Conservation (phyloP, 257 asterid species). For the Leptodermis oblonga region DNA sequence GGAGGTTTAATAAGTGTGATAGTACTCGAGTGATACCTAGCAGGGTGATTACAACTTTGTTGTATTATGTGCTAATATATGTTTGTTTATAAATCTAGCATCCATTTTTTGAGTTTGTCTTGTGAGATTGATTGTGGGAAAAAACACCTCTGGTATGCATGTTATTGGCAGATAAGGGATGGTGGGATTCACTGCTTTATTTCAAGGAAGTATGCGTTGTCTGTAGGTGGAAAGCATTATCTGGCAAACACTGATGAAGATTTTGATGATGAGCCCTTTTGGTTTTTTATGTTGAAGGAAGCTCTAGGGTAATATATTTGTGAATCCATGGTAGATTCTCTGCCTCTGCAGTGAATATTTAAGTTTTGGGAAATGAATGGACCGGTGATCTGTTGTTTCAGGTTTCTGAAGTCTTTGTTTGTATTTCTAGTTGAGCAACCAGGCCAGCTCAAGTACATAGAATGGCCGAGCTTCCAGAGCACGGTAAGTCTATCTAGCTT, state of each 20-base stretch:
- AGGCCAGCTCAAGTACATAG: constrained; percentile 45
- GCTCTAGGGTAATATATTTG: constrained; percentile 42
- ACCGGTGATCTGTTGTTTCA: constrained; percentile 20
- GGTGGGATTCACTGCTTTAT: constrained; percentile 27
- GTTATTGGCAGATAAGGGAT: constrained; percentile 10
- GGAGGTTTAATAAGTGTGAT: constrained; percentile 20
- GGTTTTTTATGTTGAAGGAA: constrained; percentile 38
- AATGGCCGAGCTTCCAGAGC: constrained; percentile 48
- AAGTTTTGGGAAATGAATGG: background rate
- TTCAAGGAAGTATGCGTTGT: constrained; percentile 19
- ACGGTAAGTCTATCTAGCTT: constrained; percentile 30
- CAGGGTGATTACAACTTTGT: constrained; percentile 29
- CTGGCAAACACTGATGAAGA: constrained; percentile 34
- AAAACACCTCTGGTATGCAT: background rate
- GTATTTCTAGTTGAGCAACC: constrained; percentile 44
- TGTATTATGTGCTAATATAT: background rate
- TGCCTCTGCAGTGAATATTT: background rate
- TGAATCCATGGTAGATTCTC: background rate
- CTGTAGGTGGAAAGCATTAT: constrained; percentile 50
- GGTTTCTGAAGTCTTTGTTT: constrained; percentile 41
- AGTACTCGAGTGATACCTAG: constrained; percentile 14
- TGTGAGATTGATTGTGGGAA: background rate
- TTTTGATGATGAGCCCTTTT: constrained; percentile 42
- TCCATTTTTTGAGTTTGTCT: background rate
- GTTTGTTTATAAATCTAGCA: background rate